phyloP scores from a whole-genome alignment of 176 grass and related monocot genomes.

The Musa acuminata region DNA sequence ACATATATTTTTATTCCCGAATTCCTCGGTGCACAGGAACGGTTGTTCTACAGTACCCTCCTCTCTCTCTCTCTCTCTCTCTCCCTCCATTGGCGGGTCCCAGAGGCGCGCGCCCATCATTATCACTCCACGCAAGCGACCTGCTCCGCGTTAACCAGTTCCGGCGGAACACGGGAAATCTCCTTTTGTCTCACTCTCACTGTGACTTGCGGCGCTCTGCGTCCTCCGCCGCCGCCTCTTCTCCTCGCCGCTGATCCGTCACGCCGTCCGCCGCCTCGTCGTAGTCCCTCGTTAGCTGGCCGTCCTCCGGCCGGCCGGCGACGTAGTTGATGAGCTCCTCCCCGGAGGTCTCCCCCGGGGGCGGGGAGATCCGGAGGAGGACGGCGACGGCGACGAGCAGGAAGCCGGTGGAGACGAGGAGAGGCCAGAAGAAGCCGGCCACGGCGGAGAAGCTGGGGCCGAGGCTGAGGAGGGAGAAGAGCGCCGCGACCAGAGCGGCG shows the following conservation, averaged over 20 bases:
- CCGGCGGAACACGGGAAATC: background rate
- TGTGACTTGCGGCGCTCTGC: background rate
- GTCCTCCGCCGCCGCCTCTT: background rate
- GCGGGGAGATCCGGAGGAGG: constrained; percentile 34
- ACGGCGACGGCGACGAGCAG: constrained; percentile 31
- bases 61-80: too few species aligned
- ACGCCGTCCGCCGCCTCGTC: background rate
- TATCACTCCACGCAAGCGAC: background rate
- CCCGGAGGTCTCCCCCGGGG: constrained; percentile 9
- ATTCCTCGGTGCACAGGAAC: too few species aligned
- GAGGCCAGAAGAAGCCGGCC: constrained; percentile 31
- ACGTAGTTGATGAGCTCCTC: constrained; percentile 32
- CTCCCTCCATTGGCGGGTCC: too few species aligned
- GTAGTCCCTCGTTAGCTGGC: background rate
- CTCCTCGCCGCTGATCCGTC: background rate
- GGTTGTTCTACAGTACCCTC: too few species aligned
- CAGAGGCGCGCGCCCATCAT: too few species aligned
- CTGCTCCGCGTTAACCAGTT: background rate
- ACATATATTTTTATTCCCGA: too few species aligned
- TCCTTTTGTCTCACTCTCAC: background rate
- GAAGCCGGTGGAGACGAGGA: constrained; percentile 38
- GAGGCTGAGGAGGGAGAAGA: constrained; percentile 15
- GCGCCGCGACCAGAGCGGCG: constrained; percentile 9
- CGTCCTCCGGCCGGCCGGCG: background rate
- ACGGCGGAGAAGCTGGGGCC: constrained; percentile 29